Evolutionary conservation across 805 yeast species (phyloP), one percentile per base, ranked within the genome.

Genomic region (Nakazawaea peltata): DNA sequence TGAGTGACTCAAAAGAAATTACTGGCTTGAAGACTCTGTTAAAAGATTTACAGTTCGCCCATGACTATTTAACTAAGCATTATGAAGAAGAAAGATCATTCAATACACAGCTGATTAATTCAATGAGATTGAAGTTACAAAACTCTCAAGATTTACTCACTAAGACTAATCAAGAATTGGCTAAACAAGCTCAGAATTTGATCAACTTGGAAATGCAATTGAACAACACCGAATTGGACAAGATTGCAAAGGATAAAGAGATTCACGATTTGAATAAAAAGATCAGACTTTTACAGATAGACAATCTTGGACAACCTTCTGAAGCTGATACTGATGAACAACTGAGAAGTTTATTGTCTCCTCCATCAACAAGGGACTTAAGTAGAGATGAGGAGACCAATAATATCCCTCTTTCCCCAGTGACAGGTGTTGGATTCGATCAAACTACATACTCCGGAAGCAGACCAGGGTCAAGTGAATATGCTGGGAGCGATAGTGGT

Each of bases 41-140:
- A 33, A 69, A 65, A 37, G 92, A 81, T 50, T 60, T 81, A 34
- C 77, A 80, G 44, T 71, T 81, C 49, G 81, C 86, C 2, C 86
- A 81, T 52, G 75, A 68, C 41, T 81, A 78, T 48, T 57, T 81
- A 36, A 67, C 80, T 2, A 74, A 75, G 48, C 83, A 79, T 45
- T 81, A 69, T 46, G 82, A 78, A 43, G 72, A 75, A 41, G 82
- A 81, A 36, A 65, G 81, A 37, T 67, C 68, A 12, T 71, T 69
- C 41, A 73, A 77, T 37, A 53, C 63, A 34, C 67, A 67, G 39
- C 59, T 71, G 2, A 66, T 78, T 32, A 76, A 70, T 44, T 69
- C 69, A 30, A 59, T 75, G 43, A 63, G 77, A 16, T 59, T 65
- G 39, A 76, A 74, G 39, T 68, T 67, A 36, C 52, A 56, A 19